Conservation (phyloP, 78 protist genomes). For the Isochrysis galbana region DNA sequence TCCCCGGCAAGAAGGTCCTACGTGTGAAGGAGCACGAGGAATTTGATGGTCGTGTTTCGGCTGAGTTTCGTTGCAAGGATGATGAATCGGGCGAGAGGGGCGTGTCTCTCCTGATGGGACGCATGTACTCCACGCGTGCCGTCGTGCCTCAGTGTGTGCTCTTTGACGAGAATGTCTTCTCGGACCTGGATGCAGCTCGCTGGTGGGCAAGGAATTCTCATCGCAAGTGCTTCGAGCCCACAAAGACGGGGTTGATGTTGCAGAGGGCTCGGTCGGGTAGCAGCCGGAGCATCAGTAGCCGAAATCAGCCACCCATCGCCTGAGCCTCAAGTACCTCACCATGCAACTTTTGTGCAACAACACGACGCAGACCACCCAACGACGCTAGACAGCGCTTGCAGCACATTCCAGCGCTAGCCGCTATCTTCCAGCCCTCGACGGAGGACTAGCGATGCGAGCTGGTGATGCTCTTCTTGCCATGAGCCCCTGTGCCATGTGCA, state of each 20-base stretch:
- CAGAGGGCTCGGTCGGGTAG: background rate
- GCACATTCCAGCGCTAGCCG: no score
- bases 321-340: no score
- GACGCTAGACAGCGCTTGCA: no score
- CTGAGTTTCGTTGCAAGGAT: background rate
- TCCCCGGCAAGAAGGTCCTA: background rate
- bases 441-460: no score
- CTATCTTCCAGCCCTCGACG: no score
- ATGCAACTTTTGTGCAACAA: no score
- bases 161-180: background rate
- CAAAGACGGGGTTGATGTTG: background rate
- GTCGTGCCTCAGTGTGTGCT: background rate
- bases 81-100: background rate
- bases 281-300: background rate
- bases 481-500: no score
- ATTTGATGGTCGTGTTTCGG: background rate
- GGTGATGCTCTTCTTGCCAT: no score
- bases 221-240: background rate
- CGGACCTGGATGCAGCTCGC: background rate
- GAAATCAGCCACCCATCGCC: background rate
- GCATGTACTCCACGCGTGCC: background rate
- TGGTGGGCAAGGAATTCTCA: background rate
- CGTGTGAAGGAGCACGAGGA: background rate
- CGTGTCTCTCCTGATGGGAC: background rate
- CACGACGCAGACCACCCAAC: no score